Evolutionary conservation across 2,329 filamentous ascomycete species (phyloP), one percentile per base, ranked within the genome.

Genomic region (Cladosporium sp.): DNA sequence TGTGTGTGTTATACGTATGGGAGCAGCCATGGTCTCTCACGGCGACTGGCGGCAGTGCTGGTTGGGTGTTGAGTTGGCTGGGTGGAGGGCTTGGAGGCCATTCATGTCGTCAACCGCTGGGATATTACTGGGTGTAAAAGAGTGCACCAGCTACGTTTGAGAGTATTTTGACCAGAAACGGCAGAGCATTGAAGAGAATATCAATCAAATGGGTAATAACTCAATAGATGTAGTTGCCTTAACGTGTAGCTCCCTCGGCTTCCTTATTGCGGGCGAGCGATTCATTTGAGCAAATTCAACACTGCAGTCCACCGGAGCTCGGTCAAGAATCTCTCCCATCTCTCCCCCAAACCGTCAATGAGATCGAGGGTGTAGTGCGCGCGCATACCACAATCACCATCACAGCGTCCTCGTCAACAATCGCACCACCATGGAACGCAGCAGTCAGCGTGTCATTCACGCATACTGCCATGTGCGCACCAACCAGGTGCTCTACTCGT

Each of bases 401-500:
- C 36, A 40, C 18, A 35, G n/a, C n/a, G n/a, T n/a, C n/a, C n/a
- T n/a, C n/a, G n/a, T n/a, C n/a, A n/a, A n/a, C n/a, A n/a, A n/a
- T n/a, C n/a, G n/a, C n/a, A n/a, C n/a, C n/a, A n/a, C n/a, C n/a
- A n/a, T n/a, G n/a, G n/a, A 46, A 33, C 32, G 43, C 43, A 19
- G 19, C 32, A 27, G 32, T 15, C 45, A 39, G 79, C 57, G 77
- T 59, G 74, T 81, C 65, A 82, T 85, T 60, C 84, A 80, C 65
- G 75, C 78, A 61, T 85, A 82, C 67, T 74, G 74, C 59, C 76
- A 84, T 63, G 69, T 80, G 57, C 73, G 75, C 54, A 83, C 81
- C 30, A 81, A 83, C 52, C 82, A 84, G 66, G 77, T 84, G 56
- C 69, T 84, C 49, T 84, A 84, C 66, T 83, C 81, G 18, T 67